Evolutionary conservation across 2,329 filamentous ascomycete genomes (phyloP).

Genomic region (Penicillium sp.): DNA sequence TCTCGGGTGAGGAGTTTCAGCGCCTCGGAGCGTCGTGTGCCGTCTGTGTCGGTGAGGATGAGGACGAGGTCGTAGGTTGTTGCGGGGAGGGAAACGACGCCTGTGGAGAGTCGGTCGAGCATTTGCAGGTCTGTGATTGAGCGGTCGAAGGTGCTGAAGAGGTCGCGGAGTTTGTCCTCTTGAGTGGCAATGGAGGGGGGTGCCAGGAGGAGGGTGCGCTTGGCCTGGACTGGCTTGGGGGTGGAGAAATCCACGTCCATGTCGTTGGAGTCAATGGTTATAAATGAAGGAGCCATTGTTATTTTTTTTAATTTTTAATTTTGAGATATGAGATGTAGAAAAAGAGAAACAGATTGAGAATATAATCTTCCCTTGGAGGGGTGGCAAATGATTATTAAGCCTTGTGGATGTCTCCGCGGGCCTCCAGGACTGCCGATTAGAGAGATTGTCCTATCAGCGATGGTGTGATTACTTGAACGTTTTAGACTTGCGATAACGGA

Average conservation of each 20-base stretch:
- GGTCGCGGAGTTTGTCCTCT: conserved; percentile 69
- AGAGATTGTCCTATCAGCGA: conserved; percentile 4
- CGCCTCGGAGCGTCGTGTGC: conserved; percentile 61
- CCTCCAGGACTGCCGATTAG: background rate
- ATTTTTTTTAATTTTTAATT: background rate
- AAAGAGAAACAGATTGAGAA: conserved; percentile 4
- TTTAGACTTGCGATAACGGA: background rate
- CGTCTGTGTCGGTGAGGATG: conserved; percentile 75
- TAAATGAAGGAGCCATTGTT: conserved; percentile 35
- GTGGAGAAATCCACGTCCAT: conserved; percentile 50
- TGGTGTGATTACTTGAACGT: background rate
- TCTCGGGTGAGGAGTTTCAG: conserved; percentile 63
- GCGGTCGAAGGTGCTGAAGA: conserved; percentile 73
- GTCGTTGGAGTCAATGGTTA: conserved; percentile 55
- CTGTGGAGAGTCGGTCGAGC: conserved; percentile 86
- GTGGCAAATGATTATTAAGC: conserved; percentile 18
- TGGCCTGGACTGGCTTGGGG: conserved; percentile 28
- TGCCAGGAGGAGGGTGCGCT: conserved; percentile 76
- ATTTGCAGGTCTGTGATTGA: conserved; percentile 86
- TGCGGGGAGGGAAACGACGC: conserved; percentile 72
- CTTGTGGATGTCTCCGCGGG: background rate
- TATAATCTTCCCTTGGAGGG: conserved; percentile 15
- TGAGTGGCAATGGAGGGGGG: conserved; percentile 87
- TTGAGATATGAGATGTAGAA: background rate
- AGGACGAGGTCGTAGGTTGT: conserved; percentile 81